Evolutionary conservation across 257 asterid species (phyloP).

Genomic region (Jasminum sambac): DNA sequence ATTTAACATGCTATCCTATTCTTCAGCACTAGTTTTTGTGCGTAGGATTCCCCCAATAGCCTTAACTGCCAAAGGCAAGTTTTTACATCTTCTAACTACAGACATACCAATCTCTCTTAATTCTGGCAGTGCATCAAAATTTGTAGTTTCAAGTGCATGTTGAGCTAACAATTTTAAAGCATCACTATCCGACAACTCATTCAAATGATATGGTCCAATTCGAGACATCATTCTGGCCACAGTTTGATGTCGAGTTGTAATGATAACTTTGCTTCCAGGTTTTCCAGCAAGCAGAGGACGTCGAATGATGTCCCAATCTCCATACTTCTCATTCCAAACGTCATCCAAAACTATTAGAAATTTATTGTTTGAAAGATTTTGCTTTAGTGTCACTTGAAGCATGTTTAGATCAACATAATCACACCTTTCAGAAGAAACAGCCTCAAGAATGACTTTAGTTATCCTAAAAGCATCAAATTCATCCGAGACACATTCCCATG

Average conservation of each 20-base stretch:
- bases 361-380: neutral
- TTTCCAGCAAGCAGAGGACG: neutral
- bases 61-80: conserved; percentile 24
- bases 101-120: neutral
- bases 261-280: conserved; percentile 23
- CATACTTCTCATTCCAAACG: conserved; percentile 23
- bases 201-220: neutral
- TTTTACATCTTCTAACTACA: conserved; percentile 17
- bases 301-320: neutral
- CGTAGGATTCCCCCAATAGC: conserved; percentile 12
- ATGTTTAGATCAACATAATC: neutral
- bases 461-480: conserved; percentile 13
- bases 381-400: conserved; percentile 19
- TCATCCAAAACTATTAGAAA: conserved; percentile 7
- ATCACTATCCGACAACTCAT: neutral
- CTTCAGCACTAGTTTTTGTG: neutral
- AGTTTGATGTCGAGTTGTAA: conserved; percentile 21
- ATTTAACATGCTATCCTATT: conserved; percentile 23
- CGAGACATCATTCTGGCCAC: conserved; percentile 5
- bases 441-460: conserved; percentile 12
- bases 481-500: conserved; percentile 26
- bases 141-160: conserved; percentile 10
- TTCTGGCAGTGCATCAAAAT: neutral
- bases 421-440: neutral
- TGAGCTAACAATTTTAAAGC: conserved; percentile 13